A percentile compares a stretch with the other conserved stretches of the same genome.
Evolutionary conservation across 1,284 basidiomycete species (phyloP).

Genomic region (Pisolithus thermaeus): DNA sequence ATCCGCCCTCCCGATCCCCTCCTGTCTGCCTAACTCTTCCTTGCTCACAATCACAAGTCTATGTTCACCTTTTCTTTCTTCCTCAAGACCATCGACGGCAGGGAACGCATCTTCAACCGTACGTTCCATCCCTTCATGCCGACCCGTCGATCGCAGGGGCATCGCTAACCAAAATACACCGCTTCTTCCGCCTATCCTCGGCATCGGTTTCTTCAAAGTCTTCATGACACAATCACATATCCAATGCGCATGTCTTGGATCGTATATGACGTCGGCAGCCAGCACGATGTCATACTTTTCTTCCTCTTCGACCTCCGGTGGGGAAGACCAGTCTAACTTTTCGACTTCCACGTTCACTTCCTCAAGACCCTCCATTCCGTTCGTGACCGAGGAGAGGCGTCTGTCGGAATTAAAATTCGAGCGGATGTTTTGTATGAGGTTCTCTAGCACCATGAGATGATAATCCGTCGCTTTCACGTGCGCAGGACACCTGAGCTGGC

Average conservation of each 20-base stretch:
- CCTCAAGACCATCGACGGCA: not conserved
- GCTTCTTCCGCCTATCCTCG: not conserved
- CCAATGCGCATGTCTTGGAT: conserved; percentile 61
- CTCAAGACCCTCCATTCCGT: not conserved
- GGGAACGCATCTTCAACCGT: conserved; percentile 60
- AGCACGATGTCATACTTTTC: conserved; percentile 49
- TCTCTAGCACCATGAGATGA: conserved; percentile 69
- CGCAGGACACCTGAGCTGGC: conserved; percentile 11
- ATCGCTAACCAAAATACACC: conserved; percentile 71
- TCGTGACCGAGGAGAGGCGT: no score
- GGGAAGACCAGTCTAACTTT: conserved; percentile 68
- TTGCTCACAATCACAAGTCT: conserved; percentile 39
- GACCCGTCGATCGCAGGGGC: conserved; percentile 58
- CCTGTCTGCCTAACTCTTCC: conserved; percentile 41
- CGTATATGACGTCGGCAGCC: conserved; percentile 72
- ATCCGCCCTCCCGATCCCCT: conserved; percentile 59
- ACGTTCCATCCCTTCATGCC: conserved; percentile 56
- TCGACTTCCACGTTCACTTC: conserved; percentile 33
- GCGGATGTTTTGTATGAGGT: conserved; percentile 59
- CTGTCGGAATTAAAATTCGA: conserved; percentile 2
- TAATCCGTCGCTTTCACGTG: conserved; percentile 74
- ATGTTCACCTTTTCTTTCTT: not conserved
- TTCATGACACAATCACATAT: conserved; percentile 54
- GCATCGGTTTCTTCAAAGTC: conserved; percentile 31
- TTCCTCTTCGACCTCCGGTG: conserved; percentile 29